phyloP scores from a whole-genome alignment of 2,329 filamentous ascomycete genomes.

The Teratosphaeria zuluensis region DNA sequence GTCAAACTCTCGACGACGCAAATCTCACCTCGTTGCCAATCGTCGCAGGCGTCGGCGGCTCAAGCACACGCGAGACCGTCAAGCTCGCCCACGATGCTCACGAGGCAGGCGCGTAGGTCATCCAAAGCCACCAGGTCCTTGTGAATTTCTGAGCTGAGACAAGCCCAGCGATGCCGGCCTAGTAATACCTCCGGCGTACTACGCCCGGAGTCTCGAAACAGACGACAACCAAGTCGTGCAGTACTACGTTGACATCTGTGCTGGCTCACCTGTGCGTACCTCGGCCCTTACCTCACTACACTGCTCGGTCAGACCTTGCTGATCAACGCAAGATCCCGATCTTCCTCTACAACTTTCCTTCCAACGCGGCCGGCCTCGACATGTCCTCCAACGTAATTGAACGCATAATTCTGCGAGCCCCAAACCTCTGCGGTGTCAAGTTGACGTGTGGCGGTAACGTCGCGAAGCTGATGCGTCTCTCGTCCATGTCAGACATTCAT shows the following conservation, averaged over 20 bases:
- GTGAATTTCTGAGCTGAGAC: not conserved
- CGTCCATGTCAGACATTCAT: not conserved
- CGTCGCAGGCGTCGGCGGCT: not conserved
- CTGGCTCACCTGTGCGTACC: not conserved
- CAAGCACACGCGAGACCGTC: not conserved
- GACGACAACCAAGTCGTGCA: not conserved
- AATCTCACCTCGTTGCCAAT: not conserved
- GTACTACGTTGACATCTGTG: constrained; percentile 1
- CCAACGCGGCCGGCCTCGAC: constrained; percentile 1
- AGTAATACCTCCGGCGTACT: not conserved
- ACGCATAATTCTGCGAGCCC: not conserved
- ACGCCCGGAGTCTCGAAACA: not conserved
- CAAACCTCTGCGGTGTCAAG: not conserved
- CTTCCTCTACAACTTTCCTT: constrained; percentile 1
- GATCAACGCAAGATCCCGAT: not conserved
- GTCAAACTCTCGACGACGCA: not conserved
- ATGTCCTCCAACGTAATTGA: not conserved
- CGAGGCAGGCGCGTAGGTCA: not conserved
- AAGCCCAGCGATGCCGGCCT: not conserved
- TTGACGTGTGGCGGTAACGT: not conserved
- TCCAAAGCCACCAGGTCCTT: not conserved
- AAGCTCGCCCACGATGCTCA: not conserved
- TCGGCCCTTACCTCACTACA: not conserved
- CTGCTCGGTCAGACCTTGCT: not conserved
- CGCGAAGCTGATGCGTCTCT: not conserved